Percentiles rank a stretch among this genome's conserved stretches.
Conservation (phyloP, 2,329 filamentous ascomycete genomes). For the Fusarium stilboides region DNA sequence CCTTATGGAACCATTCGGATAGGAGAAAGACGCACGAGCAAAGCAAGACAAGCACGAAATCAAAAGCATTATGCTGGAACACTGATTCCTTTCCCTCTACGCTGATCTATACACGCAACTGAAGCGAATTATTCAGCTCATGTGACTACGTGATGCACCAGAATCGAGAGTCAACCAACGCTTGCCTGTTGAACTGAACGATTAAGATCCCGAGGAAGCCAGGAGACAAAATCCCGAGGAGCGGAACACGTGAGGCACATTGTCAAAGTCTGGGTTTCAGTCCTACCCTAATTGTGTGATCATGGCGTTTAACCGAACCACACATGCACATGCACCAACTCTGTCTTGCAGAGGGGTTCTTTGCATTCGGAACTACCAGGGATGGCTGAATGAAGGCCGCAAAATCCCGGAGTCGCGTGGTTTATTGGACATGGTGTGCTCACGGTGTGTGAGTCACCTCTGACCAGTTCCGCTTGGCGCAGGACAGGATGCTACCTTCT, state of each 20-base stretch:
- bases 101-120: constrained; percentile 28
- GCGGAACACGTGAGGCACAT: constrained; percentile 15
- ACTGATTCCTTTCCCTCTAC: constrained; percentile 25
- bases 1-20: constrained; percentile 48
- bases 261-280: neutral
- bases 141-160: constrained; percentile 40
- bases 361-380: constrained; percentile 29
- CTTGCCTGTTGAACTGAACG: constrained; percentile 12
- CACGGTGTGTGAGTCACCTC: constrained; percentile 51
- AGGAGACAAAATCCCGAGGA: constrained; percentile 1
- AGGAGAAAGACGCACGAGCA: constrained; percentile 46
- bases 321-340: neutral
- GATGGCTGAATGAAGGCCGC: constrained; percentile 12
- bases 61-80: constrained; percentile 52
- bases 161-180: constrained; percentile 11
- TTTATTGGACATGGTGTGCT: constrained; percentile 42
- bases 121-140: constrained; percentile 21
- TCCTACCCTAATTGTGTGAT: constrained; percentile 12
- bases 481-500: constrained; percentile 28
- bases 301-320: constrained; percentile 23
- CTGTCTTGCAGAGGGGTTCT: neutral
- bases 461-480: constrained; percentile 20
- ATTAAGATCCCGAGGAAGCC: constrained; percentile 13
- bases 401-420: constrained; percentile 36
- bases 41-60: constrained; percentile 53